Percentiles rank a stretch among this genome's conserved stretches.
phyloP scores from a whole-genome alignment of 2,329 filamentous ascomycete genomes.

The Cladosporium sp. region DNA sequence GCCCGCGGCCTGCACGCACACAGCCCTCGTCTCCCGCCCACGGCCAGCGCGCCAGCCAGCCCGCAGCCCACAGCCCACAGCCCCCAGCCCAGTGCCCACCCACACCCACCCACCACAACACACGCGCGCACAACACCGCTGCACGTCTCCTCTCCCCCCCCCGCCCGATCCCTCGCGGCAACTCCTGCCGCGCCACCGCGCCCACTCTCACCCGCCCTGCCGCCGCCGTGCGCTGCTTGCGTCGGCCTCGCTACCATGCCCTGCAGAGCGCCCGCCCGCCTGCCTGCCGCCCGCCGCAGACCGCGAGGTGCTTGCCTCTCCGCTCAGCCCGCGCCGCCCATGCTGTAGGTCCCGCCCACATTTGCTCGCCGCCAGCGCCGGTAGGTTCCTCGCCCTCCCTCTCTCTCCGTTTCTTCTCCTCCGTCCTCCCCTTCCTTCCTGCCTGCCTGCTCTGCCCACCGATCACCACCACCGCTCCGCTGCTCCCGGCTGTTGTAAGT shows the following conservation, averaged over 20 bases:
- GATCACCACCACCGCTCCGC: slow-evolving; percentile 10
- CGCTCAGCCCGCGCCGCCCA: background rate
- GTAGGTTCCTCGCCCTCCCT: background rate
- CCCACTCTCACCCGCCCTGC: slow-evolving; percentile 7
- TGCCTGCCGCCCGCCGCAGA: too few relatives aligned
- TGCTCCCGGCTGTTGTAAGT: background rate
- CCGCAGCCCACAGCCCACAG: too few relatives aligned
- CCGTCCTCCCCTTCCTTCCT: slow-evolving; percentile 12
- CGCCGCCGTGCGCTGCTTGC: slow-evolving; percentile 14
- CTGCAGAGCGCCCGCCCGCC: too few relatives aligned
- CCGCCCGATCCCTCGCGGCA: background rate
- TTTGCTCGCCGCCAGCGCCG: slow-evolving; percentile 6
- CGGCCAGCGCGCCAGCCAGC: too few relatives aligned
- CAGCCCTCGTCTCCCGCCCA: too few relatives aligned
- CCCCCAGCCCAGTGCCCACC: background rate
- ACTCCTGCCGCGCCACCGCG: background rate
- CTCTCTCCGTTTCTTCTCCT: slow-evolving; percentile 6
- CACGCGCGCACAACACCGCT: slow-evolving; percentile 6
- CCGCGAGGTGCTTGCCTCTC: slow-evolving; percentile 13
- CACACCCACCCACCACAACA: slow-evolving; percentile 14
- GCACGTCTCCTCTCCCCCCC: background rate
- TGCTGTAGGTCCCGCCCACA: background rate
- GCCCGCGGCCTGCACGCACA: too few relatives aligned
- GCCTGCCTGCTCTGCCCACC: background rate
- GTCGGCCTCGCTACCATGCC: too few relatives aligned